Evolutionary conservation across 225 moss, liverwort and hornwort species (phyloP).

Genomic region (Bryoerythrophyllum caledonicum): DNA sequence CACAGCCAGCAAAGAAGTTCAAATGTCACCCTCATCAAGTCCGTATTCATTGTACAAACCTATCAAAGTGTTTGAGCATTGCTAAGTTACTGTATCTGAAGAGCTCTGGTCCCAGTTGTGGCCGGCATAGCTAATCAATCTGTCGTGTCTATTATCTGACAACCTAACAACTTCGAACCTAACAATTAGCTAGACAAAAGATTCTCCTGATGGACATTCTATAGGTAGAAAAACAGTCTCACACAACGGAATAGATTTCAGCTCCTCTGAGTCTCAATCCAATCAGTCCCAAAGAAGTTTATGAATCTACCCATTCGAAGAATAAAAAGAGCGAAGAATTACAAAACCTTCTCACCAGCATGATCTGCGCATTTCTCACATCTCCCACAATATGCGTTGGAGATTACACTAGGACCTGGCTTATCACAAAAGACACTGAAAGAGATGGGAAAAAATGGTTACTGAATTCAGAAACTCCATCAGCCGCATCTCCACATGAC

Average conservation of each 20-base stretch:
- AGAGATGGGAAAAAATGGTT: constrained; percentile 13
- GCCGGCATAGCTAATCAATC: neutral
- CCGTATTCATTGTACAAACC: neutral
- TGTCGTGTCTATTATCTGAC: neutral
- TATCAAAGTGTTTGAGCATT: no score
- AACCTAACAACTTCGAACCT: neutral
- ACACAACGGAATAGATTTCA: neutral
- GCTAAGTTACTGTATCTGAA: neutral
- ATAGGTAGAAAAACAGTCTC: neutral
- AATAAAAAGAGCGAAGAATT: neutral
- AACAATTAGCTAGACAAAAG: neutral
- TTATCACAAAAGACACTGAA: constrained; percentile 17
- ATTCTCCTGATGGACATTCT: neutral
- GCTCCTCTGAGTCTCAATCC: neutral
- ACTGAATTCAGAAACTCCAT: constrained; percentile 15
- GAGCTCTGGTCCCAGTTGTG: neutral
- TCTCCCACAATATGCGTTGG: constrained; percentile 9
- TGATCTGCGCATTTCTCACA: constrained; percentile 4
- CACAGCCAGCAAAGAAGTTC: neutral
- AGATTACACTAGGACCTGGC: constrained; percentile 16
- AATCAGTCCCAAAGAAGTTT: neutral
- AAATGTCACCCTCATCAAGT: neutral
- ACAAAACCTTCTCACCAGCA: constrained; percentile 8
- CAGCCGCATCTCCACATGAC: constrained; percentile 12
- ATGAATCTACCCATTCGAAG: neutral